phyloP scores from a whole-genome alignment of 2,329 filamentous ascomycete genomes.

The Calonectria hongkongensis region DNA sequence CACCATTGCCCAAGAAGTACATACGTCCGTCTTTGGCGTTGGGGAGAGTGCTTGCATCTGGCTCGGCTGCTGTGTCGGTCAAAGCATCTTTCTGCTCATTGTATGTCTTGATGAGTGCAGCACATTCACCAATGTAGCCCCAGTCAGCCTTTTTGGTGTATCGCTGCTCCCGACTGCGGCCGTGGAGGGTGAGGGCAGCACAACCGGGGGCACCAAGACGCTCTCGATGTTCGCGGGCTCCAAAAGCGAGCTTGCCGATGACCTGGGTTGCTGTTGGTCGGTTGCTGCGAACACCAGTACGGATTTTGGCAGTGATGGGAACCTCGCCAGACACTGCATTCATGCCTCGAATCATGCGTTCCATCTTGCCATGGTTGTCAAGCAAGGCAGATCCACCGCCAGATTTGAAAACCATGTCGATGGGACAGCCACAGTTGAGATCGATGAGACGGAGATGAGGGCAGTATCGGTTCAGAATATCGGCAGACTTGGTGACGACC shows the following conservation, averaged over 20 bases:
- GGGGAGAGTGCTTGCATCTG: constrained; percentile 84
- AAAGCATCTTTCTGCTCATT: constrained; percentile 80
- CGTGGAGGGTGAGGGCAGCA: constrained; percentile 96
- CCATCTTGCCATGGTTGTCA: constrained; percentile 90
- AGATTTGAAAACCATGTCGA: constrained; percentile 92
- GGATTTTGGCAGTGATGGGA: constrained; percentile 95
- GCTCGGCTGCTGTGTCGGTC: constrained; percentile 85
- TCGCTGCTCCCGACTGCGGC: constrained; percentile 93
- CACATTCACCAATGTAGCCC: constrained; percentile 93
- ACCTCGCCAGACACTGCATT: constrained; percentile 92
- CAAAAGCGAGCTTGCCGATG: constrained; percentile 88
- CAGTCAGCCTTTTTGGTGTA: constrained; percentile 96
- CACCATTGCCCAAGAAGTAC: constrained; percentile 97
- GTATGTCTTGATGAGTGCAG: constrained; percentile 87
- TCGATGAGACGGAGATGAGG: constrained; percentile 93
- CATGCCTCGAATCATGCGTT: constrained; percentile 97
- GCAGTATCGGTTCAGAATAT: constrained; percentile 84
- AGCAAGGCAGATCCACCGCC: constrained; percentile 94
- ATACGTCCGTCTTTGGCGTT: constrained; percentile 80
- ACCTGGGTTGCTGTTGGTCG: constrained; percentile 87
- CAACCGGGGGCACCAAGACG: constrained; percentile 86
- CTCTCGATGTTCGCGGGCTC: constrained; percentile 82
- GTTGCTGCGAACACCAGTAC: constrained; percentile 90
- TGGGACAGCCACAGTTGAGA: constrained; percentile 97
- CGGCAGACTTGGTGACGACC: constrained; percentile 91